phyloP scores from a whole-genome alignment of 495 filamentous ascomycete species.

The Bombardia bombarda region DNA sequence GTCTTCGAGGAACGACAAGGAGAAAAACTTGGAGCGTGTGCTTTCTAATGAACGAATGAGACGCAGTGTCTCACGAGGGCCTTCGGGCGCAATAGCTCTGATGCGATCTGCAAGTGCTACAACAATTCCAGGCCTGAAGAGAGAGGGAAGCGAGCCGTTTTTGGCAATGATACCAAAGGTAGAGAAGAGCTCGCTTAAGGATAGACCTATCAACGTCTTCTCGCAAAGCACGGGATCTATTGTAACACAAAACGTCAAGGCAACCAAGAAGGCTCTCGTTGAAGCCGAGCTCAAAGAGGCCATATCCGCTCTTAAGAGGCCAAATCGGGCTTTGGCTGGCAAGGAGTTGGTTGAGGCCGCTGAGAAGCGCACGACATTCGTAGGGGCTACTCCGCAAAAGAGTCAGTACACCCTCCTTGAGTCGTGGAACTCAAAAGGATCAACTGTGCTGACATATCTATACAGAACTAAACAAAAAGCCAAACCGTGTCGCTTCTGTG shows the following conservation, averaged over 20 bases:
- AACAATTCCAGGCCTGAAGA: constrained; percentile 48
- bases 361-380: constrained; percentile 49
- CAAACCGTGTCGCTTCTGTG: constrained; percentile 50
- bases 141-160: constrained; percentile 55
- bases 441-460: no score
- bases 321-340: constrained; percentile 72
- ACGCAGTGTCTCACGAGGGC: constrained; percentile 44
- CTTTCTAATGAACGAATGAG: constrained; percentile 58
- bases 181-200: constrained; percentile 29
- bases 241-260: constrained; percentile 47
- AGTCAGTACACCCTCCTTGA: no score
- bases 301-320: constrained; percentile 75
- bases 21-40: constrained; percentile 58
- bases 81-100: constrained; percentile 47
- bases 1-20: constrained; percentile 44
- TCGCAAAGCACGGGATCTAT: constrained; percentile 14
- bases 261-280: constrained; percentile 64
- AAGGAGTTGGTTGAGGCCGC: constrained; percentile 63
- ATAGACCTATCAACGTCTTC: constrained; percentile 20
- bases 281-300: constrained; percentile 78
- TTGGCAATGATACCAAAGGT: constrained; percentile 42
- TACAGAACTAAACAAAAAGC: constrained; percentile 57
- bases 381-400: constrained; percentile 27
- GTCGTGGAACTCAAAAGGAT: no score
- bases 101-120: constrained; percentile 62